Base-by-base conservation (phyloP, 2,329 filamentous ascomycete genomes). In the Fusarium hainanense region DNA sequence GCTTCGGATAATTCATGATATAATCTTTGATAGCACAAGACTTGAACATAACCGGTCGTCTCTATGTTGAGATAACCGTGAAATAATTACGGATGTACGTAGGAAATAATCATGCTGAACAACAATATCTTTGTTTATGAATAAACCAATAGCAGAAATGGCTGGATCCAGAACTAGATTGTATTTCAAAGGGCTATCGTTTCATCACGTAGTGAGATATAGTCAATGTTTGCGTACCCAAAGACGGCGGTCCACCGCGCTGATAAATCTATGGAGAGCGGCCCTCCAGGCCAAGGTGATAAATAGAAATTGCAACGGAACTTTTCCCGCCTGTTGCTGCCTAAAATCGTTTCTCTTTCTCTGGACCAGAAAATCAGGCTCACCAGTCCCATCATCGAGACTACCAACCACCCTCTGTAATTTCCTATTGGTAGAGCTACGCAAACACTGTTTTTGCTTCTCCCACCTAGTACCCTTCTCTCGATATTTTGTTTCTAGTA, bases 21-120 rank as follows among this genome's bases (percentile, higher is more conserved):
- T 37, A 37, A 37, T 11, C 10, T 7, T n/a, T 11, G 6, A 2
- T n/a, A 37, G 10, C 10, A 37, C n/a, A 11, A n/a, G 2, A 0
- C 34, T 37, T 37, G 9, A 11, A 7, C 0, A 37, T n/a, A 3
- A 37, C 4, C 9, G 18, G 10, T n/a, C 4, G 5, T 37, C 9
- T n/a, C 5, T 7, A n/a, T 37, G 5, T 37, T 11, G 18, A n/a
- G 18, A 11, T 37, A 6, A 4, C 4, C 9, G 9, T 11, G 4
- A 18, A 2, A 7, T 37, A 37, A 18, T 6, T 37, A 11, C 18
- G 34, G 10, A n/a, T 37, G 10, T 5, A 11, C 4, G 4, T 37
- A 18, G 9, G 9, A 37, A 37, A n/a, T 4, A 11, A 6, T 2
- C 1, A 7, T 0, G 5, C 1, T 4, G 34, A 37, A 37, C 9